Evolutionary conservation across 2,329 filamentous ascomycete species (phyloP), one percentile per base, ranked within the genome.

Genomic region (Cercospora zeae-maydis): DNA sequence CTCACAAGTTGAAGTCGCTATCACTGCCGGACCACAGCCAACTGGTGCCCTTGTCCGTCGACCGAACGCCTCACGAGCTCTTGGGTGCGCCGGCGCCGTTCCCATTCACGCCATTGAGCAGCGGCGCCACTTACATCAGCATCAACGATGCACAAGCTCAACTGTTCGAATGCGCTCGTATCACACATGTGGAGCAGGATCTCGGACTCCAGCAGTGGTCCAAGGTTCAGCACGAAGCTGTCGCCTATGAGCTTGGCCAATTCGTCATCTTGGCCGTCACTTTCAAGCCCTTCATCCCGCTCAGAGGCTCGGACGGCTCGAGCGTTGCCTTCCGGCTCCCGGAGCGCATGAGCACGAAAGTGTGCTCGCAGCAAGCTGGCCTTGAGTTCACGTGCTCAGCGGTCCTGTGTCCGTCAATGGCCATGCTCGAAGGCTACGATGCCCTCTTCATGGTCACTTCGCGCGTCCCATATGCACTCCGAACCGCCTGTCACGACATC

Each of bases 311-410:
- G 19, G 59, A 62, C n/a, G 66, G 64, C 4, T 78, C 75, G 42
- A 86, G 83, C 72, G 84, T 84, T 0, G 86, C 60, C 13, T 67
- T 66, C 31, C 39, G 58, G 7, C 54, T 69, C 5, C 67, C 67
- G 1, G 66, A 67, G 52, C 51, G 65, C 8, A 60, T 68, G 16
- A 52, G 11, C 4, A 34, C 51, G 1, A 56, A 52, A 14, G 58
- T 63, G 30, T 55, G 56, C 33, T 55, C 51, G 1, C 42, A 59
- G 14, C 57, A 49, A 10, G 9, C 31, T 30, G 57, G 42, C 16
- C 11, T 59, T 36, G 53, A 57, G n/a, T 19, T 58, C 7, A 5
- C 21, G 0, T 56, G 56, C 49, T 33, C 24, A 30, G 56, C 19
- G 4, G 51, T 59, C 37, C 56, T 36, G 24, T 42, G 37, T 4